These are phyloP conservation scores for Cladosporium oxysporum DNA, from an alignment of 2,329 filamentous ascomycete genomes.

Conservation along the genomic window DNA sequence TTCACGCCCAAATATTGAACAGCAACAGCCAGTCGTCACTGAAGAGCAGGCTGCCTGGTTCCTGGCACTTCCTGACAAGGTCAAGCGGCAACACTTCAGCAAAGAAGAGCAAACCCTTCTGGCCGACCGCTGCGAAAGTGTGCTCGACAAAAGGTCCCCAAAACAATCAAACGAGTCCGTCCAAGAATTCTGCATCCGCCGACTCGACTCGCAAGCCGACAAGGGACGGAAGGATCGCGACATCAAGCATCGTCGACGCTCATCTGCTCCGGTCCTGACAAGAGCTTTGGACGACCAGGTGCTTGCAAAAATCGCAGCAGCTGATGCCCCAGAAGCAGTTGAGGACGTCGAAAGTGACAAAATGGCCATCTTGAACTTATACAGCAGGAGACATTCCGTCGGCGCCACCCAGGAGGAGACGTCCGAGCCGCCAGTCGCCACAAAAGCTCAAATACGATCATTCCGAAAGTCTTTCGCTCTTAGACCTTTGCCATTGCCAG, in stretches of 20 bases:
- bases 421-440: conserved; percentile 10
- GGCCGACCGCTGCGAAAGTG: conserved; percentile 53
- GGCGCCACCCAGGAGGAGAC: not conserved
- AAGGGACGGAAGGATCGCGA: not conserved
- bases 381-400: conserved; percentile 10
- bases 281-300: conserved; percentile 6
- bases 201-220: conserved; percentile 7
- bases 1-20: conserved; percentile 29
- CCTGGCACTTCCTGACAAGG: conserved; percentile 69
- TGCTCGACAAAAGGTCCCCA: conserved; percentile 24
- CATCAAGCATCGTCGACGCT: conserved; percentile 11
- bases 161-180: conserved; percentile 20
- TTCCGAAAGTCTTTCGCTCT: conserved; percentile 29
- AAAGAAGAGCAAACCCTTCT: conserved; percentile 69
- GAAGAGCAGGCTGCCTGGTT: conserved; percentile 55
- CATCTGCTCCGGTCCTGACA: conserved; percentile 6
- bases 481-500: conserved; percentile 33
- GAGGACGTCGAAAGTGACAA: conserved; percentile 17
- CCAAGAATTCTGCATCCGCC: conserved; percentile 20
- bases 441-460: conserved; percentile 15
- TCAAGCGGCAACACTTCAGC: conserved; percentile 69
- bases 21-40: conserved; percentile 40
- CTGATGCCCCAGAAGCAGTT: not conserved
- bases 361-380: conserved; percentile 22
- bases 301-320: not conserved